Percentiles rank a stretch among this genome's conserved stretches.
These are phyloP conservation scores for Pinus tabuliformis DNA, from an alignment of 75 land plant species.

Conservation along the genomic window DNA sequence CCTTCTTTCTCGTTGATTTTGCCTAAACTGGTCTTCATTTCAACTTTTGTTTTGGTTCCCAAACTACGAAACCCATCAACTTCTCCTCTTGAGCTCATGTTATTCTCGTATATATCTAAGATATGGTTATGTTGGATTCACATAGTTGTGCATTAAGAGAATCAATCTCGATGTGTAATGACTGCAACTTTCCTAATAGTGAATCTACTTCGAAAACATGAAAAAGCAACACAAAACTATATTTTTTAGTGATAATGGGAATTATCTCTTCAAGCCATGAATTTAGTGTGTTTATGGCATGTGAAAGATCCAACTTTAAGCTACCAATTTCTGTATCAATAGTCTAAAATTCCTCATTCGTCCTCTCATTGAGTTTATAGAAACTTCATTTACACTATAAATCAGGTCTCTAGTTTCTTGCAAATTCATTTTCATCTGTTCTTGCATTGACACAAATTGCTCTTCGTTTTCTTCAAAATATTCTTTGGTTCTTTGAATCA, in stretches of 20 bases:
- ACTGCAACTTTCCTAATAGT: conserved; percentile 8
- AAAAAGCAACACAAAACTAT: conserved; percentile 47
- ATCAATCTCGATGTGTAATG: conserved; percentile 45
- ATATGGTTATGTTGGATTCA: conserved; percentile 36
- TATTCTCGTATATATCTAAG: conserved; percentile 44
- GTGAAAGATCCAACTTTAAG: conserved; percentile 23
- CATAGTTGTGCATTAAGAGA: conserved; percentile 36
- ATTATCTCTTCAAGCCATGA: conserved; percentile 54
- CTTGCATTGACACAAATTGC: conserved; percentile 23
- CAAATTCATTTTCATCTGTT: conserved; percentile 12
- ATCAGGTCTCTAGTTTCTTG: conserved; percentile 20
- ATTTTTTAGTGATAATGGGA: conserved; percentile 54
- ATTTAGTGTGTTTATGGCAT: conserved; percentile 15
- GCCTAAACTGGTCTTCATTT: conserved; percentile 43
- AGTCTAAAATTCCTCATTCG: conserved; percentile 15
- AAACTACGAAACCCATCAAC: conserved; percentile 40
- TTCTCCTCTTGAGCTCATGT: conserved; percentile 30
- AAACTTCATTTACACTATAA: conserved; percentile 18
- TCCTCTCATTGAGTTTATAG: conserved; percentile 10
- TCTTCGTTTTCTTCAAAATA: conserved; percentile 20
- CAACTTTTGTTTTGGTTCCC: conserved; percentile 38
- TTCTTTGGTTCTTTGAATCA: conserved; percentile 34
- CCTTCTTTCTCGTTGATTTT: conserved; percentile 41
- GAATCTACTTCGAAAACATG: conserved; percentile 53
- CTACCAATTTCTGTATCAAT: conserved; percentile 11